These are phyloP conservation scores for Coemansia sp. DNA, from an alignment of 192 early-diverging fungal species.

Conservation along the genomic window DNA sequence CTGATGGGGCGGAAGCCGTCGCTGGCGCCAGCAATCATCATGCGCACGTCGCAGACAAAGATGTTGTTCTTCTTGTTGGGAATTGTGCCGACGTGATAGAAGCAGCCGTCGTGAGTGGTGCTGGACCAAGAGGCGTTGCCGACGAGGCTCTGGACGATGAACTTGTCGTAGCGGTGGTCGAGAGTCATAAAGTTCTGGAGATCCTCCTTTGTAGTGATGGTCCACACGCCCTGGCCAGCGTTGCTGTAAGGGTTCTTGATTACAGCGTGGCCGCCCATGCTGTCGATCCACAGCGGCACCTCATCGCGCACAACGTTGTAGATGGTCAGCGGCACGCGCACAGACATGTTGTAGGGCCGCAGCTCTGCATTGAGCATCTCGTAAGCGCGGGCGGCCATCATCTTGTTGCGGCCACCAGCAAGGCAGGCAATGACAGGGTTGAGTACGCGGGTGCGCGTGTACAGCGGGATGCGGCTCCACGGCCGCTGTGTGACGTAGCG, in stretches of 20 bases:
- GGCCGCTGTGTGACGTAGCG: slow-evolving; percentile 89
- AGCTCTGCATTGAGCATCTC: slow-evolving; percentile 85
- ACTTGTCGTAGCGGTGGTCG: slow-evolving; percentile 88
- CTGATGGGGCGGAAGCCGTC: slow-evolving; percentile 81
- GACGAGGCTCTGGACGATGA: slow-evolving; percentile 87
- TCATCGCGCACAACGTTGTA: slow-evolving; percentile 81
- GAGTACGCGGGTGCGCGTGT: slow-evolving; percentile 75
- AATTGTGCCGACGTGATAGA: slow-evolving; percentile 89
- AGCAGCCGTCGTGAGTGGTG: slow-evolving; percentile 73
- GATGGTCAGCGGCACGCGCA: slow-evolving; percentile 82
- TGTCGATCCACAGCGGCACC: slow-evolving; percentile 79
- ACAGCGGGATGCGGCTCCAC: slow-evolving; percentile 83
- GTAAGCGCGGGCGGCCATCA: slow-evolving; percentile 87
- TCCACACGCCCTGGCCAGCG: slow-evolving; percentile 90
- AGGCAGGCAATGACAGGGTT: slow-evolving; percentile 84
- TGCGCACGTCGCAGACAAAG: slow-evolving; percentile 79
- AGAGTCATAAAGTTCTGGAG: slow-evolving; percentile 72
- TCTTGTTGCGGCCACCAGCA: slow-evolving; percentile 89
- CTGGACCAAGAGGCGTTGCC: slow-evolving; percentile 86
- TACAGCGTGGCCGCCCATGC: slow-evolving; percentile 86
- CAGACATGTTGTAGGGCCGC: slow-evolving; percentile 64
- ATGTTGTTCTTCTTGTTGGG: slow-evolving; percentile 90
- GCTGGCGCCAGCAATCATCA: slow-evolving; percentile 83
- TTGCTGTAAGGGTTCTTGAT: slow-evolving; percentile 88
- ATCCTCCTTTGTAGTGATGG: slow-evolving; percentile 79